A percentile compares a stretch with the other conserved stretches of the same genome.
Evolutionary conservation across 2,329 filamentous ascomycete genomes (phyloP).

Genomic region (Neonectria faginata): DNA sequence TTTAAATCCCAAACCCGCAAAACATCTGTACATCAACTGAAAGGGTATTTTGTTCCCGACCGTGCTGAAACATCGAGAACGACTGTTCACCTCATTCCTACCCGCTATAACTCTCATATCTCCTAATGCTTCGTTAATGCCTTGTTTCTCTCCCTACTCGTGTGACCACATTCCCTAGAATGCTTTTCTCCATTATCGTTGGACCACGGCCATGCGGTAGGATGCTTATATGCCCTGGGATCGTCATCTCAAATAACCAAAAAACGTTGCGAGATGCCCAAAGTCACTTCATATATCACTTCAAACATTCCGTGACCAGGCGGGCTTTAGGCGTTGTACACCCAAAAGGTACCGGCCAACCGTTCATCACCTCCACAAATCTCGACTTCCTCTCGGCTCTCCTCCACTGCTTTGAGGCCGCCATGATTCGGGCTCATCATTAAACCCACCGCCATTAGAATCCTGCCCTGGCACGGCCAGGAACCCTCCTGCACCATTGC

Average conservation of each 20-base stretch:
- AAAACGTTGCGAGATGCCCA: neutral
- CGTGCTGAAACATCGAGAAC: conserved; percentile 9
- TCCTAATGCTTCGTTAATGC: neutral
- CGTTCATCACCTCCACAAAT: conserved; percentile 39
- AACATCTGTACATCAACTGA: conserved; percentile 15
- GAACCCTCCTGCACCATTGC: conserved; percentile 64
- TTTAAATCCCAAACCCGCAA: conserved; percentile 5
- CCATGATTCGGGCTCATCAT: conserved; percentile 41
- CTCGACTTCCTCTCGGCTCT: conserved; percentile 41
- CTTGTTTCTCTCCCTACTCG: neutral
- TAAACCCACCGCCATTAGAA: conserved; percentile 21
- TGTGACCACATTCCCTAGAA: neutral
- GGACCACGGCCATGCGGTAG: neutral
- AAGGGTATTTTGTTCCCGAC: conserved; percentile 27
- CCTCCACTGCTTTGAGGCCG: conserved; percentile 57
- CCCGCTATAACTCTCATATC: neutral
- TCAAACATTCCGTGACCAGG: neutral
- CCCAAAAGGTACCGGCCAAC: neutral
- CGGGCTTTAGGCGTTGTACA: neutral
- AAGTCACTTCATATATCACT: neutral
- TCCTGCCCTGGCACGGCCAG: conserved; percentile 60
- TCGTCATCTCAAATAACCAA: neutral
- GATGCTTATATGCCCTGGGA: neutral
- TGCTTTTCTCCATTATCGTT: neutral
- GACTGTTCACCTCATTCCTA: neutral